These are phyloP conservation scores for Colletotrichum sp. DNA, from an alignment of 2,329 filamentous ascomycete species.

Conservation along the genomic window DNA sequence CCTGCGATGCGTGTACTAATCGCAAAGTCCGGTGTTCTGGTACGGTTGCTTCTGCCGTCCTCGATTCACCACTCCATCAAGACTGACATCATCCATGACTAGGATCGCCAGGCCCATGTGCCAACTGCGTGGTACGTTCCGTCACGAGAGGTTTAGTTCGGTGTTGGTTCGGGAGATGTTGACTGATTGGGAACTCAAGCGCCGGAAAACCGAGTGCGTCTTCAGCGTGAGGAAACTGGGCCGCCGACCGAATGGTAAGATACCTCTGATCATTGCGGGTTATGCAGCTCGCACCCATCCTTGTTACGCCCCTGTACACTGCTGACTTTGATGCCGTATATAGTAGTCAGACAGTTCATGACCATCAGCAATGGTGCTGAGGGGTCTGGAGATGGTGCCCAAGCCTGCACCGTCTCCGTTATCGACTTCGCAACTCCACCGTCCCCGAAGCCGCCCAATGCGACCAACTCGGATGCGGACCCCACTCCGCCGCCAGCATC, in stretches of 20 bases:
- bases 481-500: background rate
- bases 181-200: background rate
- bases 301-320: background rate
- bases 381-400: background rate
- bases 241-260: constrained; percentile 24
- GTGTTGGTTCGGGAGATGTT: background rate
- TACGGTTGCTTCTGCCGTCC: constrained; percentile 15
- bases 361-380: background rate
- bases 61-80: background rate
- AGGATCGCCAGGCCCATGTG: constrained; percentile 23
- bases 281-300: background rate
- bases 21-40: constrained; percentile 44
- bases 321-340: background rate
- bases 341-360: constrained; percentile 19
- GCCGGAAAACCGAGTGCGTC: constrained; percentile 24
- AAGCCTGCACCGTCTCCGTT: background rate
- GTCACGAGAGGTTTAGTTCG: background rate
- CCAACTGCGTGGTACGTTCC: constrained; percentile 28
- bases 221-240: constrained; percentile 27
- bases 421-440: constrained; percentile 3
- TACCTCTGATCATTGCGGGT: background rate
- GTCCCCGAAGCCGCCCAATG: background rate
- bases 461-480: background rate
- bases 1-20: constrained; percentile 41
- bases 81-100: background rate